phyloP scores from a whole-genome alignment of 2,329 filamentous ascomycete species.

The Rutstroemia sp. region DNA sequence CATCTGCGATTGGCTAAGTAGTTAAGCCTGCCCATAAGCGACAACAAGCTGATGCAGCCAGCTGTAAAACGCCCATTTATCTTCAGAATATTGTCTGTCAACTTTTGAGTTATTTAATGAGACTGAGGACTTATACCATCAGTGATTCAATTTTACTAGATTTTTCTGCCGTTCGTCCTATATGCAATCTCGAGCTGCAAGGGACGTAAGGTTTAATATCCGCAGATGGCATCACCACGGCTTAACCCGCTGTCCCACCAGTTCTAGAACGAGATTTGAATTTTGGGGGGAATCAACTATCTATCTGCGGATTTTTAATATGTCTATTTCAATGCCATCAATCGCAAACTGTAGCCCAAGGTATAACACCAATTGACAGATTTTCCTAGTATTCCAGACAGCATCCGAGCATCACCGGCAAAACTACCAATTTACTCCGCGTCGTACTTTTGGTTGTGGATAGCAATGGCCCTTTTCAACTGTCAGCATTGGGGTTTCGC shows the following conservation, averaged over 20 bases:
- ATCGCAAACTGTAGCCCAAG: neutral
- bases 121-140: too few species aligned
- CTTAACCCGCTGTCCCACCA: too few species aligned
- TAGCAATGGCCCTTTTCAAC: slow-evolving; percentile 61
- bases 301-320: slow-evolving; percentile 5
- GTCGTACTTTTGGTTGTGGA: slow-evolving; percentile 69
- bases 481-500: slow-evolving; percentile 6
- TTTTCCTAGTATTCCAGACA: neutral
- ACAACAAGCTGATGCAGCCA: neutral
- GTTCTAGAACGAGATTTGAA: neutral
- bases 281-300: slow-evolving; percentile 1
- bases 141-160: too few species aligned
- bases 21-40: slow-evolving; percentile 8
- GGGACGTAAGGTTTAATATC: too few species aligned
- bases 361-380: neutral
- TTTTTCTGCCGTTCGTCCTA: too few species aligned
- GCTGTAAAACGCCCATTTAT: too few species aligned
- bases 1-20: slow-evolving; percentile 13
- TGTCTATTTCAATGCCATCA: slow-evolving; percentile 11
- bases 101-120: too few species aligned
- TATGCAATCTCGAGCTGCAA: too few species aligned
- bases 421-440: slow-evolving; percentile 18
- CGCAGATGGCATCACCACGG: too few species aligned
- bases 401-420: neutral
- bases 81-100: too few species aligned